Evolutionary conservation across 257 asterid species (phyloP), one percentile per base, ranked within the genome.

Genomic region (Solanum clarkiae): DNA sequence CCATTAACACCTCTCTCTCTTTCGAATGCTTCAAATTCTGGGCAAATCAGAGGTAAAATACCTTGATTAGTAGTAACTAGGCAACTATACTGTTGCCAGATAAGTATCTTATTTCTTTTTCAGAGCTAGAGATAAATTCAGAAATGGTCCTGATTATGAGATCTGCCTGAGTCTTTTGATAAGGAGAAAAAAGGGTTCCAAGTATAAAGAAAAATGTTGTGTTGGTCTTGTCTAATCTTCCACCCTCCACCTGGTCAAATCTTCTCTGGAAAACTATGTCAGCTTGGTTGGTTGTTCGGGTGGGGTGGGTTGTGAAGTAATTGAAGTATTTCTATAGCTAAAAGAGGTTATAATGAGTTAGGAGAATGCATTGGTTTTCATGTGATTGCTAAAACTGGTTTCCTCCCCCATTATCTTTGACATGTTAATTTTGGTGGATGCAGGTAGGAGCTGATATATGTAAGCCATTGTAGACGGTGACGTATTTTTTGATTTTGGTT

Each of bases 1-100:
- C 95, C 99, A 26, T 87, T 95, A 51, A 93, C 97, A 14, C 99
- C 98, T 54, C 87, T 96, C 26, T 89, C 95, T 84, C 86, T 95
- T 59, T 90, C 95, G 69, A 92, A 90, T 85, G 71, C 92, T 88
- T 86, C 97, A 72, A 88, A 89, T 86, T 84, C 91, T 85, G 88
- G 93, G 74, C 91, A 93, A 85, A 93, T 94, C 84, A 90, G 94
- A 93, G 99, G 98, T 93, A 88, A 42, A 85, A 79, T 80, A 68
- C 55, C 80, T 51, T 77, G 59, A 36, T 81, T 62, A 42, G 8
- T 74, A 45, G 3, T 72, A 6, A 44, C 56, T 12, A 22, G 42
- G 59, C 60, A 22, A 47, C 81, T 47, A 74, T 22, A 47, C 40
- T 77, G 63, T 51, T 77, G 26, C 45, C 82, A 51, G 45, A 79